Evolutionary conservation across 1,139 yeast genomes (phyloP).

Genomic region (Saccharomyces hybrid): DNA sequence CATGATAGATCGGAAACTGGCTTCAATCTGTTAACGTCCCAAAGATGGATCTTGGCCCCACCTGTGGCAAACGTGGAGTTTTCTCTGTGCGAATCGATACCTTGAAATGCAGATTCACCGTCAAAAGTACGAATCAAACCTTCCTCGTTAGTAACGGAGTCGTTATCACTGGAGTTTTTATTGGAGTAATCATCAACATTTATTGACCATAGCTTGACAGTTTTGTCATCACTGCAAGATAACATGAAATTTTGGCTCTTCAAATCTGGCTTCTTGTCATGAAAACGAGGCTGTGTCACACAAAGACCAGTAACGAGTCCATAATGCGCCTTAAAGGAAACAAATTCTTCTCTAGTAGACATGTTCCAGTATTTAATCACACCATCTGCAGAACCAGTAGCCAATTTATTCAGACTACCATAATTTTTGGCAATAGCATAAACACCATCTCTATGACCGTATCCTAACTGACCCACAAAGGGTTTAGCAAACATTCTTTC

Average conservation of each 20-base stretch:
- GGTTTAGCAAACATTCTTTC: conserved; percentile 98
- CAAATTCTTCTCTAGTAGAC: conserved; percentile 61
- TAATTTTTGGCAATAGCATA: conserved; percentile 79
- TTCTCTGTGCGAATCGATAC: conserved; percentile 76
- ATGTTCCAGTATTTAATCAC: conserved; percentile 88
- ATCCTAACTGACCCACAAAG: conserved; percentile 87
- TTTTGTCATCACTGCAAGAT: conserved; percentile 89
- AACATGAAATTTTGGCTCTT: conserved; percentile 55
- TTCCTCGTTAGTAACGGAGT: conserved; percentile 18
- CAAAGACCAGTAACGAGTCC: conserved; percentile 85
- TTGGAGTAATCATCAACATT: conserved; percentile 36
- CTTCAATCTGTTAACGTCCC: conserved; percentile 79
- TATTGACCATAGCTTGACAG: conserved; percentile 74
- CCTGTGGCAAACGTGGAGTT: conserved; percentile 82
- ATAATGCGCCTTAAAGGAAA: conserved; percentile 79
- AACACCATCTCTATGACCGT: conserved; percentile 95
- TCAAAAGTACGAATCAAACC: conserved; percentile 69
- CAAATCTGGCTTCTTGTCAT: conserved; percentile 15
- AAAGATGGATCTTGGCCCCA: conserved; percentile 77
- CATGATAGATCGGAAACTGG: conserved; percentile 75
- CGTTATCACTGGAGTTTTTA: conserved; percentile 22
- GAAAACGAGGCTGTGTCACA: conserved; percentile 34
- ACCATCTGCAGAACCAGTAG: conserved; percentile 95
- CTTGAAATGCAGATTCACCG: conserved; percentile 79
- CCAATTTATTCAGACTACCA: conserved; percentile 60